Evolutionary conservation across 148 eudicot species (phyloP).

Genomic region (Gaultheria prostrata): DNA sequence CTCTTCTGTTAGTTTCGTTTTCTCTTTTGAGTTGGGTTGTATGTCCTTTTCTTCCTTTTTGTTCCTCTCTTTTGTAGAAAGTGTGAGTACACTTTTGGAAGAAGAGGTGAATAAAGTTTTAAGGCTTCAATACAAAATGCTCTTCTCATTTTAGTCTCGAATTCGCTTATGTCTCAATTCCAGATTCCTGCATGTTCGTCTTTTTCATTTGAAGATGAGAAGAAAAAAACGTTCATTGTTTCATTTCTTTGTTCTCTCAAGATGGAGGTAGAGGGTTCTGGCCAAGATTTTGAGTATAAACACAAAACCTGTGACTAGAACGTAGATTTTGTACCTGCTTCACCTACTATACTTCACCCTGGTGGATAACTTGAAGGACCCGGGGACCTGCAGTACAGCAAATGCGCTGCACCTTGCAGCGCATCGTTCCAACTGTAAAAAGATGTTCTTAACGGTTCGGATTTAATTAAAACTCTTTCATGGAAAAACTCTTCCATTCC

Average conservation of each 20-base stretch:
- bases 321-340: slow-evolving; percentile 13
- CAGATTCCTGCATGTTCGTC: neutral
- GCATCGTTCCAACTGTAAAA: no score
- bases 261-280: neutral
- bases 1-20: slow-evolving; percentile 1
- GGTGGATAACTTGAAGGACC: no score
- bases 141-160: neutral
- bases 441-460: no score
- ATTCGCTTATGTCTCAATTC: neutral
- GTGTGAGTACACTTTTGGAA: slow-evolving; percentile 14
- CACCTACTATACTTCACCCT: slow-evolving; percentile 15
- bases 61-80: neutral
- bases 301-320: neutral
- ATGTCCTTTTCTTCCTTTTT: neutral
- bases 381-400: no score
- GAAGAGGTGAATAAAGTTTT: slow-evolving; percentile 19
- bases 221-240: neutral
- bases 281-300: neutral
- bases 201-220: neutral
- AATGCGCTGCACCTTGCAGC: no score
- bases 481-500: no score
- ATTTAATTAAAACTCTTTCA: no score
- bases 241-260: neutral
- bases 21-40: slow-evolving; percentile 1
- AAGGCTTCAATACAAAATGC: slow-evolving; percentile 5